A percentile compares a stretch with the other conserved stretches of the same genome.
Conservation (phyloP, 352 stramenopile species). For the Elongisporangium prolatum region DNA sequence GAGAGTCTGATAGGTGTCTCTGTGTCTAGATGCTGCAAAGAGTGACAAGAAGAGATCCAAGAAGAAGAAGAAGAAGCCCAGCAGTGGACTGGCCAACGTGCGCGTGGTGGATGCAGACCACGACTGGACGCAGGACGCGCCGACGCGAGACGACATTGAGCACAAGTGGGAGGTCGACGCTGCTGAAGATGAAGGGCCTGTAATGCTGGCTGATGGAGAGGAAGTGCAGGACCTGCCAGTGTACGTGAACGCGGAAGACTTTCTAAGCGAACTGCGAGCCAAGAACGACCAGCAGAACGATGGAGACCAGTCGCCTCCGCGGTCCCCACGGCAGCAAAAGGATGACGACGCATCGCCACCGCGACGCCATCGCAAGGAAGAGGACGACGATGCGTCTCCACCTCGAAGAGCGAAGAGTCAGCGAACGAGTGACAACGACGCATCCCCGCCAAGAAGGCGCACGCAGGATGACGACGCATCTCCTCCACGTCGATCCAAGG, state of each 20-base stretch:
- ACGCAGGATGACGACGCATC: neutral
- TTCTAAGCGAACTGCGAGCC: constrained; percentile 39
- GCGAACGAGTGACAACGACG: constrained; percentile 6
- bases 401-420: too few species aligned
- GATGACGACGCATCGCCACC: constrained; percentile 19
- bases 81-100: constrained; percentile 12
- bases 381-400: constrained; percentile 11
- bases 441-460: constrained; percentile 14
- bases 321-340: constrained; percentile 20
- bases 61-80: constrained; percentile 50
- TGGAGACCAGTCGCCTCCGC: constrained; percentile 42
- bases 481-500: constrained; percentile 9
- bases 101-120: constrained; percentile 61
- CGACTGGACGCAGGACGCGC: constrained; percentile 43
- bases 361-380: constrained; percentile 2
- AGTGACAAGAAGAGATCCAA: constrained; percentile 50
- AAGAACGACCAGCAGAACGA: constrained; percentile 18
- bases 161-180: constrained; percentile 59
- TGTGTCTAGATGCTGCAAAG: constrained; percentile 6
- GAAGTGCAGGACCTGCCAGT: constrained; percentile 60
- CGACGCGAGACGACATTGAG: constrained; percentile 41
- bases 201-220: constrained; percentile 40
- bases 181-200: constrained; percentile 36
- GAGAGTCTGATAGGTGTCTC: neutral
- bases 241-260: constrained; percentile 69